Evolutionary conservation across 2,329 filamentous ascomycete genomes (phyloP).

Genomic region (Chaetomium strumarium): DNA sequence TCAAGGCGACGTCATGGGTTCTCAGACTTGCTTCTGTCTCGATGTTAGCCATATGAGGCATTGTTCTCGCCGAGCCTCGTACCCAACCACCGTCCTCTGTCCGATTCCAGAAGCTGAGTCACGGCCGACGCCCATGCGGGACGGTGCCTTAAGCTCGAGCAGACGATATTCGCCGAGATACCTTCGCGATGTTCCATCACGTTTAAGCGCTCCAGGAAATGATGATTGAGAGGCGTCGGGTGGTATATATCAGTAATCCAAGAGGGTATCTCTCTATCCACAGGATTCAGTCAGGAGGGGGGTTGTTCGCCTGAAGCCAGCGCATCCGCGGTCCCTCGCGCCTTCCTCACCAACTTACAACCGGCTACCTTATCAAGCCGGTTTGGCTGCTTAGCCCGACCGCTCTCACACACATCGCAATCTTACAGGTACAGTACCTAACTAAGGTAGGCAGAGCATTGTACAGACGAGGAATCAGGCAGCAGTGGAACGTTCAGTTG

Average conservation of each 20-base stretch:
- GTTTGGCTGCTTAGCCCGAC: not conserved
- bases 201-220: not conserved
- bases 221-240: not conserved
- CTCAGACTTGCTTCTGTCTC: conserved; percentile 36
- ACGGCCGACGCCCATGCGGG: conserved; percentile 32
- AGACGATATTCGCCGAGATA: conserved; percentile 30
- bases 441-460: too few relatives aligned
- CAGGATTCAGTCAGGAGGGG: not conserved
- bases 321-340: not conserved
- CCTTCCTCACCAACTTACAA: conserved; percentile 10
- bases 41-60: conserved; percentile 1
- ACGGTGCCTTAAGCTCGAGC: conserved; percentile 34
- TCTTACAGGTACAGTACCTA: too few relatives aligned
- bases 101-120: conserved; percentile 24
- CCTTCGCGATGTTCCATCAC: conserved; percentile 2
- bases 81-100: conserved; percentile 24
- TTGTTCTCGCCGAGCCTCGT: not conserved
- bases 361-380: not conserved
- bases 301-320: not conserved
- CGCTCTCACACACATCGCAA: not conserved
- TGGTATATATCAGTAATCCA: not conserved
- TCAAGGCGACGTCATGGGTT: conserved; percentile 43
- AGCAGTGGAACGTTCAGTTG: too few relatives aligned
- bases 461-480: too few relatives aligned
- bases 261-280: conserved; percentile 14